Base-by-base conservation (phyloP, 163 green algal species). In the Chloromonas sp. region DNA sequence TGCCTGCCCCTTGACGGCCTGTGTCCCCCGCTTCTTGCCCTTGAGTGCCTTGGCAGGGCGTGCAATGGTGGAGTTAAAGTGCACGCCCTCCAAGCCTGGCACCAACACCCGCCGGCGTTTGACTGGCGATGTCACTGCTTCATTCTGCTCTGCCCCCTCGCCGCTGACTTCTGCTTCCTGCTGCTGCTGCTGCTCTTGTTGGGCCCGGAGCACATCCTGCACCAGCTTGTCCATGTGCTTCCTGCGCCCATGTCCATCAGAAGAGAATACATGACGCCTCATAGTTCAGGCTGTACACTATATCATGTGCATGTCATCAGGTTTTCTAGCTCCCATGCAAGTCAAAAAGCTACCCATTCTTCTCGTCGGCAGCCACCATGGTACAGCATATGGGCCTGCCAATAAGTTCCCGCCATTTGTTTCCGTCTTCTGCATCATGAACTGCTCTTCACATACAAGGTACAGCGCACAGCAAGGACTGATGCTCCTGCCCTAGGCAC, bases 21-120 rank as follows among this genome's bases (percentile, higher is more conserved):
- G 15, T 2, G 82, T n/a, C 14, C 82, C 2, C 11, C 14, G 58
- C 70, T 87, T 87, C 70, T 87, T 87, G 58, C 84, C 70, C 1
- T 15, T n/a, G 14, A 84, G 79, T 66, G 82, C 66, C 0, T 59
- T 14, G 8, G 81, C 84, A 14, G 84, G 81, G 11, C 84, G 79
- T 1, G 60, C 58, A 3, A n/a, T 57, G 1, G 1, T 60, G 57
- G 70, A 81, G 70, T 85, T 85, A 70, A 85, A 85, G 58, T 71
- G 82, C 70, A 83, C 60, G 80, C 3, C 78, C 13, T 60, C 74
- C 2, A 81, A 1, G 14, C 61, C 14, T 14, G 11, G 36, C 2
- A 70, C 62, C 5, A 66, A 2, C 58, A 74, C 66, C 66, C 5
- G 66, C 1, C 36, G 82, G 58, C 0, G n/a, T 36, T 1, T 74